Evolutionary conservation across 257 asterid species (phyloP).

Genomic region (Ligustrum vulgare): DNA sequence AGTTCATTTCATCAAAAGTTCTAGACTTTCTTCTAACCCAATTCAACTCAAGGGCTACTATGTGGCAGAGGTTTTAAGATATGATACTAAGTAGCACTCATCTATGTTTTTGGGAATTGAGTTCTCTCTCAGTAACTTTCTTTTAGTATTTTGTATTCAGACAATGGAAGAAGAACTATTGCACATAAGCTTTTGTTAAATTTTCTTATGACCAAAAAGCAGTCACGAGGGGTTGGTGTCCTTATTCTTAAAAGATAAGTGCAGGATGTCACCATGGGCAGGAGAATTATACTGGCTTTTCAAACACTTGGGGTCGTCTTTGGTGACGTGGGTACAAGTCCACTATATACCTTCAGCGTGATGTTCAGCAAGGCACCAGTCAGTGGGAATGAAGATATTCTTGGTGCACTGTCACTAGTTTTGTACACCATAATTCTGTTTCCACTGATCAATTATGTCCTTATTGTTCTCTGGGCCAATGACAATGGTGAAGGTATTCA

Average conservation of each 20-base stretch:
- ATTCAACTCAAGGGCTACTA: neutral
- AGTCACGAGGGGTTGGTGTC: constrained; percentile 23
- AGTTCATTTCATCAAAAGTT: neutral
- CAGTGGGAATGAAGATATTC: constrained; percentile 77
- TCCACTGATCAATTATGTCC: constrained; percentile 85
- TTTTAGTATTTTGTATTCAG: constrained; percentile 1
- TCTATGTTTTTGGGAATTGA: constrained; percentile 9
- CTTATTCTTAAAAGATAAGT: constrained; percentile 34
- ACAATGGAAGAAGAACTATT: constrained; percentile 1
- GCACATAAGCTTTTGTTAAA: constrained; percentile 8
- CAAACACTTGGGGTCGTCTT: constrained; percentile 95
- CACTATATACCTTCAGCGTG: constrained; percentile 93
- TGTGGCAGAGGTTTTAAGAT: neutral
- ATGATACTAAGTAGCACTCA: neutral
- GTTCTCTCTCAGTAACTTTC: constrained; percentile 7
- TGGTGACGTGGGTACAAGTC: constrained; percentile 99
- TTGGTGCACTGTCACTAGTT: constrained; percentile 92
- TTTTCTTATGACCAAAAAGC: constrained; percentile 5
- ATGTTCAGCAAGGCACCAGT: constrained; percentile 99
- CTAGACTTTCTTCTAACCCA: neutral
- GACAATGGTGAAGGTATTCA: constrained; percentile 97
- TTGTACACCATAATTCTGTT: constrained; percentile 83
- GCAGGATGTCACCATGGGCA: constrained; percentile 79
- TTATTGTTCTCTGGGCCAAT: constrained; percentile 96
- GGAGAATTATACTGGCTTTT: constrained; percentile 68